Evolutionary conservation across 768 basidiomycete genomes (phyloP).

Genomic region (Lactarius sanguifluus): DNA sequence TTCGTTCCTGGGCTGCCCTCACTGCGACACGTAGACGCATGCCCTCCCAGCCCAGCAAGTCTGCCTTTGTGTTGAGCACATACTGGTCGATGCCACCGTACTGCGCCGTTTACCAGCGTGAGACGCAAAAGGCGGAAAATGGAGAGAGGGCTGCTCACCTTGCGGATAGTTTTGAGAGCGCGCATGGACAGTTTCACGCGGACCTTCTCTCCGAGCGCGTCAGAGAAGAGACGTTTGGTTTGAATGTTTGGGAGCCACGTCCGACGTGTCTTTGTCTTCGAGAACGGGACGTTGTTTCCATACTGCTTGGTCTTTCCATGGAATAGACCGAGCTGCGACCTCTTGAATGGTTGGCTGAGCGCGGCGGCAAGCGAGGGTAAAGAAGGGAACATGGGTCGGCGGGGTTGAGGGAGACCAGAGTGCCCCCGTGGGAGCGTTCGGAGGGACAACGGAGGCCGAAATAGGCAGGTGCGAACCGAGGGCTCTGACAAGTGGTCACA

Average conservation of each 20-base stretch:
- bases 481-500: not conserved
- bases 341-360: conserved; percentile 74
- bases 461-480: conserved; percentile 22
- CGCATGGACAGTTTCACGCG: conserved; percentile 72
- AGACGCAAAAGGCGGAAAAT: not conserved
- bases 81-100: conserved; percentile 43
- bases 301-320: conserved; percentile 77
- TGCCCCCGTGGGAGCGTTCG: conserved; percentile 1
- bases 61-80: conserved; percentile 42
- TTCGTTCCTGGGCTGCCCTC: conserved; percentile 34
- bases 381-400: conserved; percentile 39
- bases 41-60: conserved; percentile 43
- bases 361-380: conserved; percentile 32
- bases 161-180: conserved; percentile 79
- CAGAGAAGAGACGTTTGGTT: conserved; percentile 68
- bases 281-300: conserved; percentile 90
- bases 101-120: conserved; percentile 24
- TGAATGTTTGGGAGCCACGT: conserved; percentile 90
- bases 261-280: conserved; percentile 82
- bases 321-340: conserved; percentile 76
- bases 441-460: conserved; percentile 8
- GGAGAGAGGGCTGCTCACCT: conserved; percentile 46
- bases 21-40: conserved; percentile 43
- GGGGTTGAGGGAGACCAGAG: not conserved
- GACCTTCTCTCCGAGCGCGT: conserved; percentile 56